Percentiles rank a stretch among this genome's conserved stretches.
Conservation (phyloP, 2,329 filamentous ascomycete genomes). For the Macroventuria anomochaeta region DNA sequence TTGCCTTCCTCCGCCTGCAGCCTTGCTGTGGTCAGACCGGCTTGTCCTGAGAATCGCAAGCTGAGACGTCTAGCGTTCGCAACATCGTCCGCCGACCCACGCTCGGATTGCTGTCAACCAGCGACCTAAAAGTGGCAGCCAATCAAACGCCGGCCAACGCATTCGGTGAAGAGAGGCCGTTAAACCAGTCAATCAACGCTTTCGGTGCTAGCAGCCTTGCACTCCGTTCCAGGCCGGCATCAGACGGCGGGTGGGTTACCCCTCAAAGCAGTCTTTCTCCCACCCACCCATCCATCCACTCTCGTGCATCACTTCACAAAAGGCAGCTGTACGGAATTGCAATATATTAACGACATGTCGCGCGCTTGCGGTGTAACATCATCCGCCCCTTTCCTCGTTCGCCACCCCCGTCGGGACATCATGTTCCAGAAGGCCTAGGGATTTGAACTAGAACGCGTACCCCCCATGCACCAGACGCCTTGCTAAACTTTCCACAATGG, state of each 20-base stretch:
- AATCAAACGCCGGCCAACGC: not conserved
- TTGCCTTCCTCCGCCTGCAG: not conserved
- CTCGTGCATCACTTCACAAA: not conserved
- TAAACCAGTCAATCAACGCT: not conserved
- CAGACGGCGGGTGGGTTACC: no score
- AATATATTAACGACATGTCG: not conserved
- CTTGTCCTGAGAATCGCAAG: not conserved
- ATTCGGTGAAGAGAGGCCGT: no score
- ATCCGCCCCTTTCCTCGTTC: not conserved
- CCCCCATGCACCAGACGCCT: constrained; percentile 12
- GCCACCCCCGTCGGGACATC: constrained; percentile 2
- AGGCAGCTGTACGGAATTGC: not conserved
- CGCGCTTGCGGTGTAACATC: not conserved
- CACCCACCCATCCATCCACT: not conserved
- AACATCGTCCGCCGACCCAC: not conserved
- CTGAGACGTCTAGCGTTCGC: constrained; percentile 11
- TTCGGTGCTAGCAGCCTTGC: constrained; percentile 6
- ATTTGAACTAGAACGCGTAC: constrained; percentile 5
- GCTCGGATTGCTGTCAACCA: not conserved
- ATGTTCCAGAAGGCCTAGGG: constrained; percentile 13
- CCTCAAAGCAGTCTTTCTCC: no score
- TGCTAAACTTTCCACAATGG: constrained; percentile 10
- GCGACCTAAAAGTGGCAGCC: not conserved
- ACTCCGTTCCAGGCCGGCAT: not conserved
- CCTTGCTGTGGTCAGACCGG: not conserved